Base-by-base conservation (phyloP, 2,329 filamentous ascomycete species). In the Aureobasidium sp. region DNA sequence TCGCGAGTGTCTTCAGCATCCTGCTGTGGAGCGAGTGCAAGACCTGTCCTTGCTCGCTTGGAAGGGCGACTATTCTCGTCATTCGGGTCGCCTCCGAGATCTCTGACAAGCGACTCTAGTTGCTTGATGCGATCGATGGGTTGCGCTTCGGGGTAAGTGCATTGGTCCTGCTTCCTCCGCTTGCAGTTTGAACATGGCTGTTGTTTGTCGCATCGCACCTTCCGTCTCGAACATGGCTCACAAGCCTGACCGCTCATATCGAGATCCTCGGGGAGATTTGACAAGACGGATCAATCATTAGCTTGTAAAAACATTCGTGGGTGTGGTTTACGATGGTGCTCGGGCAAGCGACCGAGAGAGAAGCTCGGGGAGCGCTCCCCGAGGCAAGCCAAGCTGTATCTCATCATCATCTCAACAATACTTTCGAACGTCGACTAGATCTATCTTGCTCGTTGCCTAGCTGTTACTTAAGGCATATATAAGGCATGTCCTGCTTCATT, bases 141-240 rank as follows among this genome's bases (percentile, higher is more conserved):
- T 12, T 44, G 20, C 23, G n/a, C 15, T 13, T 59, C 55, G 37
- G 55, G 44, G 27, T 59, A 59, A 9, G 20, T 47, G 42, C 55
- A 59, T 46, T 46, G 37, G 17, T 59, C 55, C 27, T 59, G 55
- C 42, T 47, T 59, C 20, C 55, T 47, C 15, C 48, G 41, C 47
- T 61, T 61, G 32, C 58, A 61, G 9, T 51, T 44, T 13, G 58
- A 63, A n/a, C 48, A 55, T 20, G 62, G 62, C 12, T 41, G 29
- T 23, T 46, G 37, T 50, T 63, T 59, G 36, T 63, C 62, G 42
- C 62, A 63, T 26, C 58, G 58, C 8, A 63, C 57, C 17, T 59
- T 59, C 23, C 57, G 48, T 10, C 52, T 48, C 32, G 55, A 29
- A 39, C 55, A 59, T 6, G 55, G 55, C 12, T 48, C 42, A 17